Conservation (phyloP, 2,329 filamentous ascomycete species). For the Fusarium transvaalense region DNA sequence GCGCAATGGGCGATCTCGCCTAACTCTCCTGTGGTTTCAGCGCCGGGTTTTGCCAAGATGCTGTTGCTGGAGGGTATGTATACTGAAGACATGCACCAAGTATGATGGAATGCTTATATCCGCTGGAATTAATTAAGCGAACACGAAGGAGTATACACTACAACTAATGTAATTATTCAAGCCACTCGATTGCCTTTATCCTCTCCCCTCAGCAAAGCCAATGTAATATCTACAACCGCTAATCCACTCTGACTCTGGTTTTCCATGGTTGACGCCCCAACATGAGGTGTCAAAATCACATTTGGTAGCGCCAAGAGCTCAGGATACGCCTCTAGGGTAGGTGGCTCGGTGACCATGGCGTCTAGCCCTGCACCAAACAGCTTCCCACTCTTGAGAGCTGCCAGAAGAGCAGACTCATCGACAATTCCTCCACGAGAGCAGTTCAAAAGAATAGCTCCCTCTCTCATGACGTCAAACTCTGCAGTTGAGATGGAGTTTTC, state of each 20-base stretch:
- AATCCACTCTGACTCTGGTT: conserved; percentile 7
- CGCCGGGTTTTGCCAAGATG: no score
- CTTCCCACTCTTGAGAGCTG: not conserved
- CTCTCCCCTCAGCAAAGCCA: not conserved
- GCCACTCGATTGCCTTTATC: not conserved
- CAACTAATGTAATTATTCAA: not conserved
- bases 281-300: not conserved
- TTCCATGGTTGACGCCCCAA: not conserved
- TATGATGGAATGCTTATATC: no score
- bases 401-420: not conserved
- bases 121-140: no score
- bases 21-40: no score
- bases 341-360: not conserved
- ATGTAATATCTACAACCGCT: not conserved
- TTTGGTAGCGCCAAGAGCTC: not conserved
- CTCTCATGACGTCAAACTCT: not conserved
- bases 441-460: not conserved
- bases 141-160: no score
- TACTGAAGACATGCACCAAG: no score
- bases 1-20: no score
- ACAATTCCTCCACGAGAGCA: not conserved
- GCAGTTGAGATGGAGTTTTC: not conserved
- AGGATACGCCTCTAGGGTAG: not conserved
- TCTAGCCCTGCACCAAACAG: not conserved
- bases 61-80: no score